Percentiles rank a stretch among this genome's conserved stretches.
Conservation (phyloP, 2,329 filamentous ascomycete genomes). For the Ploettnerulaceae sp. region DNA sequence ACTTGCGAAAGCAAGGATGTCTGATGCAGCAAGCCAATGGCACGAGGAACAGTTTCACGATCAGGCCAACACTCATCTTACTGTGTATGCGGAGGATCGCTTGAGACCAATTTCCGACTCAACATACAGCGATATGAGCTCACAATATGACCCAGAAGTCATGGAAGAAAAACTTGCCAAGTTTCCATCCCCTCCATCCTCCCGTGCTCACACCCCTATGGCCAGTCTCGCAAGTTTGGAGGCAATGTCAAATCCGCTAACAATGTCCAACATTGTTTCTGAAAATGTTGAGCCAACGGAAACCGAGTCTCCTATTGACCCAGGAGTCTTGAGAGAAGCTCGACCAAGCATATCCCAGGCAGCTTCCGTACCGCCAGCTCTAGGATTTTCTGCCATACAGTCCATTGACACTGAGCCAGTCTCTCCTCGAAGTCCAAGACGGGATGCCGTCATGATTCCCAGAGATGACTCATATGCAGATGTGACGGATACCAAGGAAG, state of each 20-base stretch:
- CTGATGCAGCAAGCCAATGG: conserved; percentile 32
- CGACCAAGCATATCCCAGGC: conserved; percentile 22
- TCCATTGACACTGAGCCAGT: conserved; percentile 31
- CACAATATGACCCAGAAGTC: conserved; percentile 44
- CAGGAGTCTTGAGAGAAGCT: conserved; percentile 1
- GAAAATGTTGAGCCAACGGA: conserved; percentile 36
- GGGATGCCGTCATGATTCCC: conserved; percentile 53
- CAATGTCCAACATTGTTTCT: conserved; percentile 34
- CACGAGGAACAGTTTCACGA: conserved; percentile 26
- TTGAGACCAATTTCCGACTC: conserved; percentile 43
- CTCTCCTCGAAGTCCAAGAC: conserved; percentile 45
- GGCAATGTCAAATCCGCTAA: conserved; percentile 19
- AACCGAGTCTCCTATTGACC: conserved; percentile 11
- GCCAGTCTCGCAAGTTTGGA: conserved; percentile 18
- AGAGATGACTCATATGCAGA: conserved; percentile 38
- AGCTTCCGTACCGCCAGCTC: conserved; percentile 29
- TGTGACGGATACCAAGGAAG: conserved; percentile 28
- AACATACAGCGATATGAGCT: conserved; percentile 49
- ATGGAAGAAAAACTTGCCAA: conserved; percentile 49
- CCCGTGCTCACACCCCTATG: conserved; percentile 31
- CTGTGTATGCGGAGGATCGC: conserved; percentile 17
- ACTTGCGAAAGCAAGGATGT: conserved; percentile 19
- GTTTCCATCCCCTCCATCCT: conserved; percentile 50
- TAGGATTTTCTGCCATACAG: conserved; percentile 31
- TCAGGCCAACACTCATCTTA: conserved; percentile 17